Percentiles rank a stretch among this genome's conserved stretches.
These are phyloP conservation scores for Saccharomyces hybrid DNA, from an alignment of 1,139 yeast genomes.

Conservation along the genomic window DNA sequence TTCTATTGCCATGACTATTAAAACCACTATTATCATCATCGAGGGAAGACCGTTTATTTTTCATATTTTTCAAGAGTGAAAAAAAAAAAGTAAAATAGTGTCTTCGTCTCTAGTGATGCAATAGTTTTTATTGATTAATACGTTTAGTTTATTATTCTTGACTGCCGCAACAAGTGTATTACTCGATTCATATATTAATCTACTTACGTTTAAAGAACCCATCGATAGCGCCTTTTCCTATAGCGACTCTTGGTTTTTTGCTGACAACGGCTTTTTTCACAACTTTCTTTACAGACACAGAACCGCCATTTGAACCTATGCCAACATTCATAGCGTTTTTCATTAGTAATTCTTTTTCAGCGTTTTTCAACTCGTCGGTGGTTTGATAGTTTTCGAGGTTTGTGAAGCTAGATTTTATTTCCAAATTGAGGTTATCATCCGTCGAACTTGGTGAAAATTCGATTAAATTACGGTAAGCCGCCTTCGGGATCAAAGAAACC, in stretches of 20 bases:
- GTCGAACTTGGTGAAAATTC: neutral
- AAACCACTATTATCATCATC: neutral
- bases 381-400: slow-evolving; percentile 7
- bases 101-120: too few relatives aligned
- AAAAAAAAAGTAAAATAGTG: neutral
- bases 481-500: slow-evolving; percentile 25
- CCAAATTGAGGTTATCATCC: neutral
- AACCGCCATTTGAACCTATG: slow-evolving; percentile 7
- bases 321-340: slow-evolving; percentile 25
- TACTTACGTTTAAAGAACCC: slow-evolving; percentile 42
- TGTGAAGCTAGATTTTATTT: neutral
- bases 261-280: too few relatives aligned
- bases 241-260: slow-evolving; percentile 39
- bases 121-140: too few relatives aligned
- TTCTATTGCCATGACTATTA: neutral
- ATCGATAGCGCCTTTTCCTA: slow-evolving; percentile 58
- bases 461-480: slow-evolving; percentile 16
- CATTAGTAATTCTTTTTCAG: slow-evolving; percentile 21
- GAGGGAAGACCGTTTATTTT: neutral
- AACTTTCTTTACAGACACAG: neutral
- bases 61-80: neutral
- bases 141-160: too few relatives aligned
- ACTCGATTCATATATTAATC: too few relatives aligned
- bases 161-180: too few relatives aligned
- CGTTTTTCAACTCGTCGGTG: slow-evolving; percentile 7